phyloP scores from a whole-genome alignment of 352 stramenopile genomes.

The Pythium phragmiticola region DNA sequence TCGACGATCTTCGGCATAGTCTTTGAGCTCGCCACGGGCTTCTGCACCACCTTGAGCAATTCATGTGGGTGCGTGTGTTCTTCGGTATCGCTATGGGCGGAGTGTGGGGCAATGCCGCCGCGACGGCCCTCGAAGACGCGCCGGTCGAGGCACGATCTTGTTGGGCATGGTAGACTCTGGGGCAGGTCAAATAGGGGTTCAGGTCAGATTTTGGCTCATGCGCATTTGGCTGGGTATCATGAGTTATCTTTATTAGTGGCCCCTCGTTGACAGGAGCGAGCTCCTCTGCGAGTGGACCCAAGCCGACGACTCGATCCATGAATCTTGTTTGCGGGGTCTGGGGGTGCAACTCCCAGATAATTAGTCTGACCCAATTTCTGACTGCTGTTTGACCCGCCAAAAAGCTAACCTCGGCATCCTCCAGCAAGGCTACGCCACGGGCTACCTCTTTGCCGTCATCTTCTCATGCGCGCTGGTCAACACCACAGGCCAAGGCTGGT shows the following conservation, averaged over 20 bases:
- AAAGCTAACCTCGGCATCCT: conserved; percentile 24
- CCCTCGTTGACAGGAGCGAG: too few species aligned
- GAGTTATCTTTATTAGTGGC: too few species aligned
- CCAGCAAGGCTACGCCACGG: conserved; percentile 47
- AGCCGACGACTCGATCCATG: too few species aligned
- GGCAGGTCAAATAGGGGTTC: too few species aligned
- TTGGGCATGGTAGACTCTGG: conserved; percentile 17
- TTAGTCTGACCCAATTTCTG: too few species aligned
- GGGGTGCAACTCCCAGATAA: too few species aligned
- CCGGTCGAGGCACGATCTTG: conserved; percentile 35
- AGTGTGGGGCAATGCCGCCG: conserved; percentile 40
- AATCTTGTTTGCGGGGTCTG: too few species aligned
- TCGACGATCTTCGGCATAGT: conserved; percentile 37
- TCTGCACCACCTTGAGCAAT: conserved; percentile 11
- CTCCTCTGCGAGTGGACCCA: too few species aligned
- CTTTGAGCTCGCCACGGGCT: conserved; percentile 1
- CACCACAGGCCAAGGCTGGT: conserved; percentile 35
- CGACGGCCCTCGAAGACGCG: conserved; percentile 41
- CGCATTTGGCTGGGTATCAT: too few species aligned
- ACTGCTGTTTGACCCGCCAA: too few species aligned
- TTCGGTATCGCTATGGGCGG: conserved; percentile 32
- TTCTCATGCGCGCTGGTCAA: conserved; percentile 35
- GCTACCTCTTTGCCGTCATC: conserved; percentile 41
- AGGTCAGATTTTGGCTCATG: too few species aligned
- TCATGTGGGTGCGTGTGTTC: conserved; percentile 21